Percentiles rank a stretch among this genome's conserved stretches.
phyloP scores from a whole-genome alignment of 108 stramenopile genomes.

The Cyclotella sp. region DNA sequence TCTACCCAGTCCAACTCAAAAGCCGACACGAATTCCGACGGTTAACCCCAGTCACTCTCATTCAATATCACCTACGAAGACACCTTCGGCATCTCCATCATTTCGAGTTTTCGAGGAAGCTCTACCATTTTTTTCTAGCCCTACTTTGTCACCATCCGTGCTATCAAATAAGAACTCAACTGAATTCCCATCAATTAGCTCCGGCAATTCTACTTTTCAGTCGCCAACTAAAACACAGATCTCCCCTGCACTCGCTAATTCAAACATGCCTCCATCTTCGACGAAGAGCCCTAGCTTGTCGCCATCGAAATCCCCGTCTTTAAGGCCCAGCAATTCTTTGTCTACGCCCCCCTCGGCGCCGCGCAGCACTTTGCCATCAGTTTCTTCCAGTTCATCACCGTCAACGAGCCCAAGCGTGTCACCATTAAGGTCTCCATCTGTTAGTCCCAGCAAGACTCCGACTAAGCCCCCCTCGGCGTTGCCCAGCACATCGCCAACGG shows the following conservation, averaged over 20 bases:
- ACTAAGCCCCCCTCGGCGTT: neutral
- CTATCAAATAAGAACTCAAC: neutral
- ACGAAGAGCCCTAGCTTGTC: neutral
- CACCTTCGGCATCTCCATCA: slow-evolving; percentile 17
- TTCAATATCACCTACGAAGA: neutral
- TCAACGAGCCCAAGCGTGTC: slow-evolving; percentile 6
- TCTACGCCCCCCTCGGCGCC: neutral
- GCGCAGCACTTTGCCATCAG: neutral
- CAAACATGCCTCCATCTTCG: neutral
- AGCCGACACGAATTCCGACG: neutral
- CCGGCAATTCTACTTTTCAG: neutral
- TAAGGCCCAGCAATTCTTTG: neutral
- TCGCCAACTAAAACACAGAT: neutral
- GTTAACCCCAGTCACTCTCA: neutral
- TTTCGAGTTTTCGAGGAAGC: neutral
- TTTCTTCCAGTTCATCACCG: neutral
- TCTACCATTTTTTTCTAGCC: neutral
- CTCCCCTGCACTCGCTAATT: too few relatives aligned
- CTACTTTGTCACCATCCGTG: neutral
- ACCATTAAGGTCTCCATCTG: neutral
- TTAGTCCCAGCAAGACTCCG: neutral
- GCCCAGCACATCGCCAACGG: neutral
- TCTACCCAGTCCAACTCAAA: neutral
- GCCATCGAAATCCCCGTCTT: neutral
- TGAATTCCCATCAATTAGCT: neutral